phyloP scores from a whole-genome alignment of 495 filamentous ascomycete species.

The Aspergillus egyptiacus region DNA sequence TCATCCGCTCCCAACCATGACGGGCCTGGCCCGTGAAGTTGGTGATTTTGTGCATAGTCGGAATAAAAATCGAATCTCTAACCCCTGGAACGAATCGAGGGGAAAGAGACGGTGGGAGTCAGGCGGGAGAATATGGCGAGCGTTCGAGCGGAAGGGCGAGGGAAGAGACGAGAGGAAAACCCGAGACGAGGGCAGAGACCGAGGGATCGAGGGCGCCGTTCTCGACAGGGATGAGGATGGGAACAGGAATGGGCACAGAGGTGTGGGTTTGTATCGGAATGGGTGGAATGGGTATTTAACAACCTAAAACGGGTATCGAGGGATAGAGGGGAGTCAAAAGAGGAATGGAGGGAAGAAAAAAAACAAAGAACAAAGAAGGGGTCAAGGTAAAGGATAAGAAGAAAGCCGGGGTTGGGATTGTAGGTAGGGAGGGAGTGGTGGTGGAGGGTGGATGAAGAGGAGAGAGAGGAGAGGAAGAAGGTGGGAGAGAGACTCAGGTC shows the following conservation, averaged over 20 bases:
- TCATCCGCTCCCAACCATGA: constrained; percentile 91
- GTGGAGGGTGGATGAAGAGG: constrained; percentile 10
- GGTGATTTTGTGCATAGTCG: constrained; percentile 83
- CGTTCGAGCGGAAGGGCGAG: constrained; percentile 18
- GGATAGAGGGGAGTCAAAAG: constrained; percentile 12
- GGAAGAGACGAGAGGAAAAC: constrained; percentile 15
- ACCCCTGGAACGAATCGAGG: constrained; percentile 39
- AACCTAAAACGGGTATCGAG: constrained; percentile 20
- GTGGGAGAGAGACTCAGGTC: too few relatives aligned
- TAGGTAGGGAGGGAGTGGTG: constrained; percentile 2
- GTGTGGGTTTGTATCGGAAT: constrained; percentile 20
- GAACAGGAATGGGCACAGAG: constrained; percentile 30
- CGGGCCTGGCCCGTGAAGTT: constrained; percentile 75
- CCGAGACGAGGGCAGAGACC: constrained; percentile 2
- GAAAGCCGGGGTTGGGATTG: constrained; percentile 3
- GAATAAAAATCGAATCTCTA: constrained; percentile 29
- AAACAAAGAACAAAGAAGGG: constrained; percentile 5
- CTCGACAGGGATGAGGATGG: constrained; percentile 36
- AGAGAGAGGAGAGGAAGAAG: background rate
- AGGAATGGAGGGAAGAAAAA: constrained; percentile 15
- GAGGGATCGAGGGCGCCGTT: constrained; percentile 20
- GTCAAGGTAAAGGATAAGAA: background rate
- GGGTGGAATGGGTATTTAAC: constrained; percentile 17
- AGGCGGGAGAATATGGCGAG: constrained; percentile 19
- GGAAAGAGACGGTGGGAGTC: constrained; percentile 31